Base-by-base conservation (phyloP, 2,329 filamentous ascomycete genomes). In the Xylariaceae sp. region DNA sequence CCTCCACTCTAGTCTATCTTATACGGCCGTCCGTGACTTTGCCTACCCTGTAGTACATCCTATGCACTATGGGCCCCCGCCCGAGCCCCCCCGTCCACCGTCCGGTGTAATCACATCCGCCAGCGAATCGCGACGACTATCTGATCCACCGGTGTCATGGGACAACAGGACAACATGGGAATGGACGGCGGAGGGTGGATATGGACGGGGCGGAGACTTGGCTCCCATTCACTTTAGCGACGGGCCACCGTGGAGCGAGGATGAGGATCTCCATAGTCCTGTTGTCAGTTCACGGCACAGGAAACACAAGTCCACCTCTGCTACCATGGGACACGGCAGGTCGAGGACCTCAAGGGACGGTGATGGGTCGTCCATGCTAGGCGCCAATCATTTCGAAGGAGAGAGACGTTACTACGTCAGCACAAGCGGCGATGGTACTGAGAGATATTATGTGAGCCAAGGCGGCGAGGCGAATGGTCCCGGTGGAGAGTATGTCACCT, bases 11-110 rank as follows among this genome's bases (percentile, higher is more conserved):
- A 94, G 81, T 59, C 76, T 96, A 13, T 65, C 85, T 5, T 96
- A 96, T 62, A 81, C 88, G n/a, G 72, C 87, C 31, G 89, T 98
- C 50, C 84, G 92, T 56, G 92, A 98, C 70, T 98, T 97, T 66
- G 92, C 92, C 51, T 98, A 97, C 60, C 80, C 87, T 21, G 60
- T 76, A 17, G 73, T 75, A 39, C 86, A 97, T 62, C 88, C 87
- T 30, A 73, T 96, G 63, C 92, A 97, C 68, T 95, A 95, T 70
- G 92, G 92, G 1, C 85, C 90, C n/a, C 82, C 87, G 12, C 83
- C 83, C 26, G 83, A 88, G 52, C 71, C 78, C 17, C 81, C 78
- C 36, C 67, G 71, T 37, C 78, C 80, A n/a, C 72, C 79, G 7
- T 94, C 88, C 1, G 83, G 82, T 41, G 73, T 85, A 51, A 89